Base-by-base conservation (phyloP, 2,329 filamentous ascomycete species). In the Pyrenochaeta sp. region DNA sequence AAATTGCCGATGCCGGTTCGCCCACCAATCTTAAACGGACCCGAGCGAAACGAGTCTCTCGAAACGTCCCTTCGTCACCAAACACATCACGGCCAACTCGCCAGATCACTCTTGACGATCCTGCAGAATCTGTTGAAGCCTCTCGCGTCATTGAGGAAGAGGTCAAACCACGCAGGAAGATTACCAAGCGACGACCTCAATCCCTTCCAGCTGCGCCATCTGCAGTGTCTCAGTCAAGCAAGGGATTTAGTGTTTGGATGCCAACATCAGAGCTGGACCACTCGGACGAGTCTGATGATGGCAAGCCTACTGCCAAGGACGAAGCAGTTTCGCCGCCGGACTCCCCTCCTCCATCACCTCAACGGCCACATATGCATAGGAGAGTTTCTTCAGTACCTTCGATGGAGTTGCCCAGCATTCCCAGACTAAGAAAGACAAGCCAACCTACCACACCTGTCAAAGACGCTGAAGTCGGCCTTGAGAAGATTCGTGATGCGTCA, bases 211-310 rank as follows among this genome's bases (percentile, higher is more conserved):
- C 68, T 32, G 69, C 66, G 3, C 57, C 65, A 32, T 59, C 56
- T 7, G 42, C 52, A 12, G 52, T 72, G 47, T 70, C 72, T 50
- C 60, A 66, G 28, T 65, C 67, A 60, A 73, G 73, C 54, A 79
- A 79, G 62, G 78, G 77, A 46, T 83, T 80, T 67, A 81, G 77
- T 50, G 82, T 84, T 12, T 84, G 82, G 82, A 74, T 83, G 68
- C 82, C 82, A 27, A 69, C 75, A 2, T 79, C 79, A 3, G 77
- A 79, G 40, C 61, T 70, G 9, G 68, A 77, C 7, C 57, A 69
- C 48, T 76, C 72, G 5, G 74, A 76, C 47, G 71, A 77, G 56
- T 74, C 72, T 40, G 72, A 75, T 24, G 69, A 74, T 25, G 74
- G 74, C 52, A 60, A 68, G 3, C 56, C 61, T 4, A 67, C 66